These are phyloP conservation scores for Epichloe sp. DNA, from an alignment of 2,329 filamentous ascomycete genomes.

Conservation along the genomic window DNA sequence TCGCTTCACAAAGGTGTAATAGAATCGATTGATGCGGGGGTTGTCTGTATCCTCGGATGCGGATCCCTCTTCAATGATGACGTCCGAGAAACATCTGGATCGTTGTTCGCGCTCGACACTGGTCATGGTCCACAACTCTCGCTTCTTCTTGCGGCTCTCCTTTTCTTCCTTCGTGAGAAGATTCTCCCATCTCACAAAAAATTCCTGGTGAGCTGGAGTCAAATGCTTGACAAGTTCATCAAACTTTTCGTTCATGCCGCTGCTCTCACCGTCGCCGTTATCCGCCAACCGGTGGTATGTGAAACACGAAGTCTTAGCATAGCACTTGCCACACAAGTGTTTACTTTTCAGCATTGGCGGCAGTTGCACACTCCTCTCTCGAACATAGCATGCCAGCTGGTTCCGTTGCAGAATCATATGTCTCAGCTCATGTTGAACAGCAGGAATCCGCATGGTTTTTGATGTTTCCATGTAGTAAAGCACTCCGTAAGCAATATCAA, in stretches of 20 bases:
- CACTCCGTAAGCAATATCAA: constrained; percentile 79
- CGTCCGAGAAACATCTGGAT: constrained; percentile 78
- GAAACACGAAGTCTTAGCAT: constrained; percentile 82
- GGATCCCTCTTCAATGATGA: constrained; percentile 70
- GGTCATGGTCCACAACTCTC: constrained; percentile 93
- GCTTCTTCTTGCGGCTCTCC: constrained; percentile 71
- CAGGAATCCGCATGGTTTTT: constrained; percentile 70
- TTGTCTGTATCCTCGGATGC: constrained; percentile 54
- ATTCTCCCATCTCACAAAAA: constrained; percentile 85
- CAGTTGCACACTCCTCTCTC: constrained; percentile 64
- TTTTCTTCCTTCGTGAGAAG: constrained; percentile 90
- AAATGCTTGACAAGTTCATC: constrained; percentile 67
- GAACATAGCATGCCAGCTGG: constrained; percentile 70
- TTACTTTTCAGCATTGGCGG: constrained; percentile 78
- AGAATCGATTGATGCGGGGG: constrained; percentile 81
- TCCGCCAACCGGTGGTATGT: constrained; percentile 88
- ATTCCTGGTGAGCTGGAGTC: constrained; percentile 60
- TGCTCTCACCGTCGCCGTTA: constrained; percentile 65
- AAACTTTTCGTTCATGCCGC: constrained; percentile 71
- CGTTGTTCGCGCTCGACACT: constrained; percentile 78
- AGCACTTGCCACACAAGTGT: constrained; percentile 74
- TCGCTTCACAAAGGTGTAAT: constrained; percentile 72
- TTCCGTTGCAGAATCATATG: constrained; percentile 98
- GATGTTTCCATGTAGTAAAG: constrained; percentile 93
- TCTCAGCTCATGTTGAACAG: constrained; percentile 74